phyloP scores from a whole-genome alignment of 306 rosid species.

The Citrullus amarus region DNA sequence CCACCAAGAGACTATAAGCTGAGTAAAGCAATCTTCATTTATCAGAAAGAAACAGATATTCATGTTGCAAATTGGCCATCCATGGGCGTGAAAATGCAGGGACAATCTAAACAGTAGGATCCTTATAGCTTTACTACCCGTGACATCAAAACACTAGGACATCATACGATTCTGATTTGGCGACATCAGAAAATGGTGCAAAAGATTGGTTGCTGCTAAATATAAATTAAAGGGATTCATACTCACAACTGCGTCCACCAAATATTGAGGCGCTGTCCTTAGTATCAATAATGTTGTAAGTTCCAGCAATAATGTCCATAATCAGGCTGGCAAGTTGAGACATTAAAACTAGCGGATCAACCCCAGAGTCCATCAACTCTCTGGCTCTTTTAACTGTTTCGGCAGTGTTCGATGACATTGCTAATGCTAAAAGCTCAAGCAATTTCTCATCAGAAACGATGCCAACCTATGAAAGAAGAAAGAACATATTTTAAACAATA shows the following conservation, averaged over 20 bases:
- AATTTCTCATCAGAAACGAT: conserved; percentile 90
- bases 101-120: background rate
- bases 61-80: background rate
- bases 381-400: conserved; percentile 94
- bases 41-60: background rate
- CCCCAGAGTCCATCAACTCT: conserved; percentile 91
- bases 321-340: conserved; percentile 89
- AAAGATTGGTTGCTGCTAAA: conserved; percentile 6
- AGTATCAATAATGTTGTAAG: conserved; percentile 47
- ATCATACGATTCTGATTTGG: background rate
- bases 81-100: background rate
- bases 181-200: background rate
- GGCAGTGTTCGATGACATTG: conserved; percentile 88
- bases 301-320: conserved; percentile 97
- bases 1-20: background rate
- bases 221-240: conserved; percentile 17
- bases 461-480: conserved; percentile 59
- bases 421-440: conserved; percentile 89
- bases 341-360: conserved; percentile 91
- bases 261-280: conserved; percentile 39
- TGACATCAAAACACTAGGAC: background rate
- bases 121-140: background rate
- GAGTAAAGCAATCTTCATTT: background rate
- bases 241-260: conserved; percentile 76
- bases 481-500: background rate